Conservation (phyloP, 306 rosid genomes). For the Inga leiocalycina region DNA sequence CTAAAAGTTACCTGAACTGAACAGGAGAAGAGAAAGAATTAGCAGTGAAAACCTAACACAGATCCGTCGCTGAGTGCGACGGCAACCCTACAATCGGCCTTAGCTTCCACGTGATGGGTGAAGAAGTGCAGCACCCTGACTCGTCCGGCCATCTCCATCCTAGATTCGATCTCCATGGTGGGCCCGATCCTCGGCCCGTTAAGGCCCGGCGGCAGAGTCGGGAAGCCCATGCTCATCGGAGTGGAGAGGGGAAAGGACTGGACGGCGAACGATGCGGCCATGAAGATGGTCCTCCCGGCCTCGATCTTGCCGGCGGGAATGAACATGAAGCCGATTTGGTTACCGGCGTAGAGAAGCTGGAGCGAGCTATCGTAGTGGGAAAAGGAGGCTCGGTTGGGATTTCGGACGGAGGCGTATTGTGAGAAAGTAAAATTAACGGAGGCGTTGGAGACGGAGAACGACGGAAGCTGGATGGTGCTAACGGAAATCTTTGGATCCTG, state of each 20-base stretch:
- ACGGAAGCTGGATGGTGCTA: slow-evolving; percentile 73
- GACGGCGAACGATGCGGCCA: slow-evolving; percentile 82
- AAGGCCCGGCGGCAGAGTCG: slow-evolving; percentile 39
- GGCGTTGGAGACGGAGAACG: slow-evolving; percentile 68
- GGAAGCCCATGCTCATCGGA: slow-evolving; percentile 40
- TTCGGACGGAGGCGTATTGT: slow-evolving; percentile 73
- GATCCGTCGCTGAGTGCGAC: slow-evolving; percentile 72
- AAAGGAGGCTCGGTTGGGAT: slow-evolving; percentile 81
- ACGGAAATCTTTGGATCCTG: slow-evolving; percentile 74
- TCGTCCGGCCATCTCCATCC: slow-evolving; percentile 72
- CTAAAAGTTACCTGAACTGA: slow-evolving; percentile 2
- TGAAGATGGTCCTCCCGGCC: slow-evolving; percentile 64
- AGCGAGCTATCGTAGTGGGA: slow-evolving; percentile 85
- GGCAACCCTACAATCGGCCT: slow-evolving; percentile 58
- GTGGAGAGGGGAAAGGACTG: slow-evolving; percentile 58
- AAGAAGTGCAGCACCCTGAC: slow-evolving; percentile 77
- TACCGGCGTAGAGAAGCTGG: slow-evolving; percentile 79
- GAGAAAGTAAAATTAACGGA: slow-evolving; percentile 82
- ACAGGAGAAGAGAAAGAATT: slow-evolving; percentile 10
- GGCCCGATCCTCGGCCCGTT: slow-evolving; percentile 50
- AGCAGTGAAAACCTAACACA: slow-evolving; percentile 85
- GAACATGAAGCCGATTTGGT: slow-evolving; percentile 87
- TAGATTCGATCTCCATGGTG: slow-evolving; percentile 74
- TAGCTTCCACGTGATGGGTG: slow-evolving; percentile 71
- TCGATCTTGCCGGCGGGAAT: slow-evolving; percentile 86